Evolutionary conservation across 2,329 filamentous ascomycete species (phyloP).

Genomic region (Geosmithia flava): DNA sequence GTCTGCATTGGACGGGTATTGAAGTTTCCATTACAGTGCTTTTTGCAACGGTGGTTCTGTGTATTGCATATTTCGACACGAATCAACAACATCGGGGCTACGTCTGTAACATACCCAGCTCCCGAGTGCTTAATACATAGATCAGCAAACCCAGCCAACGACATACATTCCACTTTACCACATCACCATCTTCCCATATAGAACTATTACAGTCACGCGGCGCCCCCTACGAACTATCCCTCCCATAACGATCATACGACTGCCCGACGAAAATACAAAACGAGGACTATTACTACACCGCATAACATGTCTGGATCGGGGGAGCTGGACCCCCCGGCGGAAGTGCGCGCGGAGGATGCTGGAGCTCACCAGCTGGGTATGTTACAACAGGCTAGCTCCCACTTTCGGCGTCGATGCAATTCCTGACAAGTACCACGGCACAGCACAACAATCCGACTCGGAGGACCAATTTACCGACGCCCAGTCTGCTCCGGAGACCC

Average conservation of each 20-base stretch:
- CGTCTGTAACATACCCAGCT: too few species aligned
- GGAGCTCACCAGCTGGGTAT: slow-evolving; percentile 49
- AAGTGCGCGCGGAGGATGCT: slow-evolving; percentile 31
- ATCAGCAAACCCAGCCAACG: too few species aligned
- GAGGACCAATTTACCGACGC: slow-evolving; percentile 62
- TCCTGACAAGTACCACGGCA: background rate
- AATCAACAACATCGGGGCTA: too few species aligned
- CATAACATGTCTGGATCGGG: slow-evolving; percentile 15
- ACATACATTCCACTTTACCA: too few species aligned
- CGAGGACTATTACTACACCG: background rate
- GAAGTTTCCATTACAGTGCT: too few species aligned
- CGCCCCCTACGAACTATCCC: background rate
- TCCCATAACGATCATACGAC: background rate
- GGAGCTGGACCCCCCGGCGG: slow-evolving; percentile 18
- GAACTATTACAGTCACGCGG: background rate
- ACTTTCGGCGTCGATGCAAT: background rate
- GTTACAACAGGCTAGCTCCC: slow-evolving; percentile 1
- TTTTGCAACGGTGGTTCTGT: too few species aligned
- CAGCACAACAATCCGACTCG: slow-evolving; percentile 45
- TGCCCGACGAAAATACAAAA: background rate
- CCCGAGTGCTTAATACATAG: too few species aligned
- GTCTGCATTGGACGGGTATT: background rate
- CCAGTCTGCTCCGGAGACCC: slow-evolving; percentile 36
- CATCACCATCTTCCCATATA: too few species aligned
- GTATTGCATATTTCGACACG: too few species aligned